Evolutionary conservation across 1,139 yeast species (phyloP), one percentile per base, ranked within the genome.

Genomic region (Yamadazyma friedrichii): DNA sequence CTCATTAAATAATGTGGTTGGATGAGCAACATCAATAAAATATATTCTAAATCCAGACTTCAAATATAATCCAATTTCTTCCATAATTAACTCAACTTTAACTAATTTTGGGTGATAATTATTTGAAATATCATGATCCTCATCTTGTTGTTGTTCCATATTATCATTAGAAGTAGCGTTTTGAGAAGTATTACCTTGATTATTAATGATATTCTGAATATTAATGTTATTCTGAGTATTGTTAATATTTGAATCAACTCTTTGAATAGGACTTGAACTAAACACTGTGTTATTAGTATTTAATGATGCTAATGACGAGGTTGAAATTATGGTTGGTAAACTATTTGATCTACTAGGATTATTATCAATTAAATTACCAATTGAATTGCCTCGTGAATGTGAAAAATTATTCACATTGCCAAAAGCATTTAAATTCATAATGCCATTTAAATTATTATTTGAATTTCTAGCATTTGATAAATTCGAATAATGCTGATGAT

Each of bases 11-110:
- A 73, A 55, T 37, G 65, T 45, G 3, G 75, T 65, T 2, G 74
- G 76, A 45, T 64, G 74, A 12, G 73, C 59, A 13, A 82, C 65
- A 48, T 81, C 87, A 37, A 82, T 65, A 52, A 74, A 82, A 44
- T 74, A 79, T 4, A 84, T 73, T 25, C 80, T 57, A 43, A 82
- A 73, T 1, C 84, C 83, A 1, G 78, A 67, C 51, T 81, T 82
- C 31, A 78, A 55, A 47, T 73, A 70, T 20, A 75, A 59, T 0
- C 85, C 87, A 4, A 74, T 70, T 49, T 83, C 89, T 49, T 80
- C 85, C 72, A 82, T 72, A 1, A 67, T 59, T 13, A 84, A 54
- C 32, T 67, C 67, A 3, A 80, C 65, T 42, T 65, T 64, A 16
- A 61, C 54, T 31, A 72, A 49, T 33, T 65, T 65, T 10, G 65